Conservation (phyloP, 83 land plant species). For the Thuja plicata region DNA sequence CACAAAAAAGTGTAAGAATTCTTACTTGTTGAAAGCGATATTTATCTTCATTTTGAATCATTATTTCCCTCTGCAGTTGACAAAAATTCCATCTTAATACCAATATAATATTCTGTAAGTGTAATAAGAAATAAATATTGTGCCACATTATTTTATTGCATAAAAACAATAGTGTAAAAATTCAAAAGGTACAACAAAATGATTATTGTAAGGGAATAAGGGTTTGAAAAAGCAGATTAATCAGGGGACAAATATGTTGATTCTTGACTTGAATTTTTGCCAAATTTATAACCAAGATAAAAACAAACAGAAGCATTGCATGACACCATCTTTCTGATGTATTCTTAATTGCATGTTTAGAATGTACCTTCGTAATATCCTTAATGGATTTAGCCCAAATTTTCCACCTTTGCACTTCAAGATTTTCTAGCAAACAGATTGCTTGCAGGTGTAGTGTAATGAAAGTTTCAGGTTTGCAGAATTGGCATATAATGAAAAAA, state of each 20-base stretch:
- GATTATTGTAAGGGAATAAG: neutral
- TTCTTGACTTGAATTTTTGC: neutral
- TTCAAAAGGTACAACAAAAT: neutral
- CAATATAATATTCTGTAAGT: neutral
- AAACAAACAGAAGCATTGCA: neutral
- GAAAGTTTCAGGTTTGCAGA: no score
- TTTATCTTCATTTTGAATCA: constrained; percentile 69
- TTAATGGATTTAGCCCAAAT: no score
- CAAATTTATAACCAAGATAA: neutral
- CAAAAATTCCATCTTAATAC: neutral
- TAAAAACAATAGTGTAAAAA: neutral
- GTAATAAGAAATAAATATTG: neutral
- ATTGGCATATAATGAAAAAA: no score
- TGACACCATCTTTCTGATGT: neutral
- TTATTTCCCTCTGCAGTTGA: constrained; percentile 80
- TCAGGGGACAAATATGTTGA: neutral
- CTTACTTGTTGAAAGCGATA: constrained; percentile 89
- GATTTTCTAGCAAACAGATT: no score
- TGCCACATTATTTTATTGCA: neutral
- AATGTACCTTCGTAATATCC: neutral
- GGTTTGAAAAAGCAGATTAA: neutral
- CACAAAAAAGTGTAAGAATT: neutral
- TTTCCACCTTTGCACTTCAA: no score
- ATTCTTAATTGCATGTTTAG: neutral
- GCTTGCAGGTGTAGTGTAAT: no score